Evolutionary conservation across 2,329 filamentous ascomycete genomes (phyloP).

Genomic region (Diaporthe sp.): DNA sequence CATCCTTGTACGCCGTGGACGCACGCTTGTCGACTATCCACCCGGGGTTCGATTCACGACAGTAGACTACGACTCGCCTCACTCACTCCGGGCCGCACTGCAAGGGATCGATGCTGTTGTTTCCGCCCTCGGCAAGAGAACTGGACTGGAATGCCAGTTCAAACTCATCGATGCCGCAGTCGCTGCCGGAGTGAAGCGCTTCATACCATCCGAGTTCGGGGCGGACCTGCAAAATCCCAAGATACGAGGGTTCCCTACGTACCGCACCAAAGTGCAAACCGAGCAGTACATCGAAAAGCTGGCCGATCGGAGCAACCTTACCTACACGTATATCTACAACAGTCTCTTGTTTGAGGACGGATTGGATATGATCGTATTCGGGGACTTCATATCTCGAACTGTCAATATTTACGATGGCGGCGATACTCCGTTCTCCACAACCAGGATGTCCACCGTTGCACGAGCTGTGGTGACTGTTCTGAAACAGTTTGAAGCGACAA

Average conservation of each 20-base stretch:
- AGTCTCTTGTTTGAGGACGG: slow-evolving; percentile 45
- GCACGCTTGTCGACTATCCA: slow-evolving; percentile 36
- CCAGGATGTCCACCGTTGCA: slow-evolving; percentile 41
- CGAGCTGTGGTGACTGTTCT: slow-evolving; percentile 41
- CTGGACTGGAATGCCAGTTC: slow-evolving; percentile 53
- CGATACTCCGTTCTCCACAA: slow-evolving; percentile 38
- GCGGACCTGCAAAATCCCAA: slow-evolving; percentile 39
- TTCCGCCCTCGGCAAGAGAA: slow-evolving; percentile 56
- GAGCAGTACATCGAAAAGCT: slow-evolving; percentile 1
- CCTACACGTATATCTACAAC: slow-evolving; percentile 43
- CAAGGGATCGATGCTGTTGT: slow-evolving; percentile 66
- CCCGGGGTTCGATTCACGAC: slow-evolving; percentile 53
- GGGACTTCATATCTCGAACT: slow-evolving; percentile 39
- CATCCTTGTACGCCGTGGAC: background rate
- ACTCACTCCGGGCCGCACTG: slow-evolving; percentile 57
- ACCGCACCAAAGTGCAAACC: slow-evolving; percentile 17
- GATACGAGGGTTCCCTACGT: slow-evolving; percentile 39
- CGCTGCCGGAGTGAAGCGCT: slow-evolving; percentile 65
- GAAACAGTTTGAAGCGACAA: slow-evolving; percentile 41
- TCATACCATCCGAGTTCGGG: slow-evolving; percentile 67
- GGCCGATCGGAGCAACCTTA: slow-evolving; percentile 30
- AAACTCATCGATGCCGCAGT: slow-evolving; percentile 65
- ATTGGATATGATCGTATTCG: slow-evolving; percentile 38
- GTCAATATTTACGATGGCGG: slow-evolving; percentile 41
- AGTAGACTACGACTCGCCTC: slow-evolving; percentile 55